Conservation (phyloP, 2,329 filamentous ascomycete species). For the Lachnellula occidentalis region DNA sequence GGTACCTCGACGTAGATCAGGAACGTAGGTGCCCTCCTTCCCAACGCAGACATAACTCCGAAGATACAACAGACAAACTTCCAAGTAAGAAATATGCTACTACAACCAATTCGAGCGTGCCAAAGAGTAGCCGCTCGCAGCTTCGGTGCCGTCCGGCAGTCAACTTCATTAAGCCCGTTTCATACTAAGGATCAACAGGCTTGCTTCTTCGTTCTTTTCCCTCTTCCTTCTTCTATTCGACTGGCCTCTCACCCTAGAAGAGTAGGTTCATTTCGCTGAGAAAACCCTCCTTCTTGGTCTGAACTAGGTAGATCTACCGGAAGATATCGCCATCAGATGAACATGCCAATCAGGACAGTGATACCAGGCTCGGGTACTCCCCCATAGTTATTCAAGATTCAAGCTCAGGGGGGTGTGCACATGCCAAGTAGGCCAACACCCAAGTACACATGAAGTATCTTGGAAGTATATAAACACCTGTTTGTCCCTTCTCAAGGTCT, state of each 20-base stretch:
- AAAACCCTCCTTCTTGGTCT: slow-evolving; percentile 13
- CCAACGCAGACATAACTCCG: slow-evolving; percentile 9
- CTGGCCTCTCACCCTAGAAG: slow-evolving; percentile 11
- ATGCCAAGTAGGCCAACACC: too few species aligned
- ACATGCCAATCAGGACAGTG: slow-evolving; percentile 8
- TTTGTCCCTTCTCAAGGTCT: slow-evolving; percentile 4
- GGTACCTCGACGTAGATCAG: background rate
- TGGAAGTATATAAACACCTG: slow-evolving; percentile 18
- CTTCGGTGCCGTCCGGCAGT: slow-evolving; percentile 3
- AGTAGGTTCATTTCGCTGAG: slow-evolving; percentile 8
- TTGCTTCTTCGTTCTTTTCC: background rate
- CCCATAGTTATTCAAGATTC: too few species aligned
- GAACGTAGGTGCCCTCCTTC: slow-evolving; percentile 7
- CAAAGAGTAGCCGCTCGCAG: background rate
- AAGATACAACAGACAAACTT: background rate
- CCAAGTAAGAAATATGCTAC: too few species aligned
- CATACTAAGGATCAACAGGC: slow-evolving; percentile 7
- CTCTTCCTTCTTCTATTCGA: background rate
- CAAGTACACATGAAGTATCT: background rate
- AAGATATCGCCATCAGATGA: slow-evolving; percentile 2
- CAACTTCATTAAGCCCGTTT: slow-evolving; percentile 10
- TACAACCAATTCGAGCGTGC: background rate
- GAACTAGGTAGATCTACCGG: slow-evolving; percentile 2
- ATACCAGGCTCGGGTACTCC: background rate
- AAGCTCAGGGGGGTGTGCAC: too few species aligned